Percentiles rank a stretch among this genome's conserved stretches.
Evolutionary conservation across 495 filamentous ascomycete genomes (phyloP).

Genomic region (Aspergillus ostianus): DNA sequence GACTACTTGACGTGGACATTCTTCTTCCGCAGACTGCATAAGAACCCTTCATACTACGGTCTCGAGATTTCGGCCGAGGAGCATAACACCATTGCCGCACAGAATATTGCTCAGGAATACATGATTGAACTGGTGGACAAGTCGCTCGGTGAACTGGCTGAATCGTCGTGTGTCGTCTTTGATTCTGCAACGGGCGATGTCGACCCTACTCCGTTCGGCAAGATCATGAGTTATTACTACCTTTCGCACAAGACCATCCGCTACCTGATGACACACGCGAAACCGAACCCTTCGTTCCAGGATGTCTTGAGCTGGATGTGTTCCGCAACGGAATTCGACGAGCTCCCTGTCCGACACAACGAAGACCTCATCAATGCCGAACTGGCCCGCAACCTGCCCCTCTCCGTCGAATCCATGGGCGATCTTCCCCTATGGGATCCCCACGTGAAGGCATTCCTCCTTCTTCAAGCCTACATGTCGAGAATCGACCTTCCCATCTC

Average conservation of each 20-base stretch:
- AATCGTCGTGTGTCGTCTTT: conserved; percentile 77
- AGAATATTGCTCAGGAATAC: conserved; percentile 81
- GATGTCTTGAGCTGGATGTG: conserved; percentile 92
- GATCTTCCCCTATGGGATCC: conserved; percentile 94
- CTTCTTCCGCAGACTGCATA: conserved; percentile 95
- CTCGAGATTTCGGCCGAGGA: conserved; percentile 92
- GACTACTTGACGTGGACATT: conserved; percentile 99
- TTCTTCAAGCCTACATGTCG: conserved; percentile 93
- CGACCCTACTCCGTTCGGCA: conserved; percentile 83
- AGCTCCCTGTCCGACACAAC: conserved; percentile 97
- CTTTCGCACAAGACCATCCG: conserved; percentile 94
- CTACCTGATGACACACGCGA: conserved; percentile 72
- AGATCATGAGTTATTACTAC: conserved; percentile 99
- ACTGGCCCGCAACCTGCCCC: conserved; percentile 74
- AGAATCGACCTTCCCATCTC: conserved; percentile 89
- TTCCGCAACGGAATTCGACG: conserved; percentile 91
- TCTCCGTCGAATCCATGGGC: conserved; percentile 65
- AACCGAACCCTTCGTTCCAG: conserved; percentile 73
- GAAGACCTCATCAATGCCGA: conserved; percentile 98
- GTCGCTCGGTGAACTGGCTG: conserved; percentile 73
- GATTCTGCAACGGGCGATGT: conserved; percentile 82
- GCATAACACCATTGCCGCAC: conserved; percentile 83
- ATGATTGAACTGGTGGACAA: conserved; percentile 89
- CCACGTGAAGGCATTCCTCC: conserved; percentile 92
- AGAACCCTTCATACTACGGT: conserved; percentile 98